phyloP scores from a whole-genome alignment of 208 protist species.

The Wallacemonas collosoma region DNA sequence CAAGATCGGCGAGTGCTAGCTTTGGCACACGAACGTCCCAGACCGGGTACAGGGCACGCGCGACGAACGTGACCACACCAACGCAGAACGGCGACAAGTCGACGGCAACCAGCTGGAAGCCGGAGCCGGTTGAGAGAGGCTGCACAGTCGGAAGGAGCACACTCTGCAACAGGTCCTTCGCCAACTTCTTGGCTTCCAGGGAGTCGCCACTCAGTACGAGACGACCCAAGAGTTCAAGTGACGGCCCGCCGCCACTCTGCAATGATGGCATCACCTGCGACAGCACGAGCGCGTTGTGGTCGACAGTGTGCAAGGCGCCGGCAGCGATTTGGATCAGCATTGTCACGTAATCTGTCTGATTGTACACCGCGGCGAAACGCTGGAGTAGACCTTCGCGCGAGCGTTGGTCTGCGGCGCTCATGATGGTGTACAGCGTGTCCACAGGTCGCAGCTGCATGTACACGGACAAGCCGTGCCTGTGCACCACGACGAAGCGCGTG shows the following conservation, averaged over 20 bases:
- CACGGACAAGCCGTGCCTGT: slow-evolving; percentile 77
- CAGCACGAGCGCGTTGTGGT: slow-evolving; percentile 12
- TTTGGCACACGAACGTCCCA: slow-evolving; percentile 61
- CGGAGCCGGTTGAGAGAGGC: slow-evolving; percentile 28
- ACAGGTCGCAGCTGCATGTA: slow-evolving; percentile 81
- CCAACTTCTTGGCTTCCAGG: slow-evolving; percentile 54
- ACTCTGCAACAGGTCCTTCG: slow-evolving; percentile 66
- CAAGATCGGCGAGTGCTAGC: slow-evolving; percentile 31
- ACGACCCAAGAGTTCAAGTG: slow-evolving; percentile 55
- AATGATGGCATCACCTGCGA: slow-evolving; percentile 7
- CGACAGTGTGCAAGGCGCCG: slow-evolving; percentile 30
- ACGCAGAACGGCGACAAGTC: slow-evolving; percentile 73
- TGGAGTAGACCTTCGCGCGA: slow-evolving; percentile 65
- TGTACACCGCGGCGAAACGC: slow-evolving; percentile 75
- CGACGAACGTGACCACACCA: slow-evolving; percentile 58
- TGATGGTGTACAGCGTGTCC: slow-evolving; percentile 85
- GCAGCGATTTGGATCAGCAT: slow-evolving; percentile 91
- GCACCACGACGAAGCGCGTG: slow-evolving; percentile 65
- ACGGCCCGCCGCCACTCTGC: slow-evolving; percentile 27
- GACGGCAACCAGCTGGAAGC: slow-evolving; percentile 39
- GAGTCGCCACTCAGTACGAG: slow-evolving; percentile 42
- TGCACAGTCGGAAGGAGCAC: slow-evolving; percentile 57
- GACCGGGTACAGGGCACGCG: slow-evolving; percentile 64
- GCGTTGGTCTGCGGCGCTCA: slow-evolving; percentile 43
- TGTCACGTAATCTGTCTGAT: slow-evolving; percentile 68